Evolutionary conservation across 1,284 basidiomycete species (phyloP).

Genomic region (Leccinum pseudoinsigne): DNA sequence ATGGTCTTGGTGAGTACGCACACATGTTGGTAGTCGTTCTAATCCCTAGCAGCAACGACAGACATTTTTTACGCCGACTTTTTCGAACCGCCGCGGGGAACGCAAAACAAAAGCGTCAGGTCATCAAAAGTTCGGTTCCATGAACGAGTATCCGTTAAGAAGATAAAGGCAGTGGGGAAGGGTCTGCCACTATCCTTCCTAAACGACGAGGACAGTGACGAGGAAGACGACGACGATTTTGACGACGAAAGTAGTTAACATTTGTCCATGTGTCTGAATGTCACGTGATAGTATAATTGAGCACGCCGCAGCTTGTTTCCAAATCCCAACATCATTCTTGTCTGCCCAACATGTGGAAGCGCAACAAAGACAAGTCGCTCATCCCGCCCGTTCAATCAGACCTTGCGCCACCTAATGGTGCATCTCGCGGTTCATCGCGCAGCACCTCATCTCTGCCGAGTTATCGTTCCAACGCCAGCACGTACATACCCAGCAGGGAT

Average conservation of each 20-base stretch:
- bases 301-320: constrained; percentile 3
- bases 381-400: constrained; percentile 67
- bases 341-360: constrained; percentile 46
- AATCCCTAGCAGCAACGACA: constrained; percentile 28
- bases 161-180: constrained; percentile 69
- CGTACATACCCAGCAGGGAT: constrained; percentile 67
- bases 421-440: constrained; percentile 33
- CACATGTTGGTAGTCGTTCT: background rate
- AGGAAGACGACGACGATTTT: constrained; percentile 34
- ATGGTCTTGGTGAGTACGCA: constrained; percentile 41
- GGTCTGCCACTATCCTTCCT: constrained; percentile 48
- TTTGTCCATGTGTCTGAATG: background rate
- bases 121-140: constrained; percentile 69
- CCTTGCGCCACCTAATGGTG: constrained; percentile 31
- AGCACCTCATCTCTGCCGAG: constrained; percentile 43
- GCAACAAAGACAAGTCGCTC: constrained; percentile 44
- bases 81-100: constrained; percentile 55
- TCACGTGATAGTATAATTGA: constrained; percentile 20
- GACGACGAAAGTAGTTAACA: constrained; percentile 3
- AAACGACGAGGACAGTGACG: constrained; percentile 39
- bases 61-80: constrained; percentile 72
- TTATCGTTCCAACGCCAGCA: constrained; percentile 55
- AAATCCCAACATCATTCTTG: constrained; percentile 2
- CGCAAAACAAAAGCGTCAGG: constrained; percentile 19
- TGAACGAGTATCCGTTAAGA: constrained; percentile 79